phyloP scores from a whole-genome alignment of 2,329 filamentous ascomycete species.

The Fusarium cicatricum region DNA sequence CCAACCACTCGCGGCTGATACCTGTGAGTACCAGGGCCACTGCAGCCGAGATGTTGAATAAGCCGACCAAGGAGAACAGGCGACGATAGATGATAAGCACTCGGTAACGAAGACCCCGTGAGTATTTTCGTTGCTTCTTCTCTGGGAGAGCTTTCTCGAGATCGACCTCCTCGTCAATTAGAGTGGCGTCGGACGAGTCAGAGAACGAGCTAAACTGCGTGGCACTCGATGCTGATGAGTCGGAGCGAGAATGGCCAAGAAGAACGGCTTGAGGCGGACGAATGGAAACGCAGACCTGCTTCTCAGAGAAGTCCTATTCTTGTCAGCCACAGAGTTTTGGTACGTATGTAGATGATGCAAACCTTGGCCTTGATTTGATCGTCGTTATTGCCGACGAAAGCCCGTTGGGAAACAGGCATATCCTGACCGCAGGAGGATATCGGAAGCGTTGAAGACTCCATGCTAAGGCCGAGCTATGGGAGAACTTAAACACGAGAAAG shows the following conservation, averaged over 20 bases:
- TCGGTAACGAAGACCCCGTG: constrained; percentile 52
- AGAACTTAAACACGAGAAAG: constrained; percentile 6
- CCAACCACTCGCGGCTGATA: constrained; percentile 49
- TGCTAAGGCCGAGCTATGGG: constrained; percentile 15
- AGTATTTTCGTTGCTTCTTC: constrained; percentile 51
- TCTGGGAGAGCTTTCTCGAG: constrained; percentile 48
- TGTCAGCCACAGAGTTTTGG: no score
- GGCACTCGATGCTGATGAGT: constrained; percentile 43
- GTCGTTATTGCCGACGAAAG: constrained; percentile 60
- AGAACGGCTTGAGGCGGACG: constrained; percentile 19
- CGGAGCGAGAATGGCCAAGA: constrained; percentile 27
- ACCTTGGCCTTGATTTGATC: constrained; percentile 68
- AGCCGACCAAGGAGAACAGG: constrained; percentile 61
- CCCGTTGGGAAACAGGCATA: constrained; percentile 52
- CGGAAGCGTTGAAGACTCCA: constrained; percentile 15
- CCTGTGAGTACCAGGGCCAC: constrained; percentile 50
- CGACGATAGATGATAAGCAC: constrained; percentile 63
- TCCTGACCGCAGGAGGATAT: constrained; percentile 3
- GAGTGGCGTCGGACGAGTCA: constrained; percentile 25
- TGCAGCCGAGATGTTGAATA: constrained; percentile 61
- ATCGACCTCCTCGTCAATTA: constrained; percentile 36
- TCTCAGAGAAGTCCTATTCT: no score
- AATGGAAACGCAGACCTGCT: no score
- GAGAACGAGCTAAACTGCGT: constrained; percentile 31
- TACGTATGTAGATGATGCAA: no score